Base-by-base conservation (phyloP, 1,139 yeast species). In the Zygosaccharomyces pseudobailii region DNA sequence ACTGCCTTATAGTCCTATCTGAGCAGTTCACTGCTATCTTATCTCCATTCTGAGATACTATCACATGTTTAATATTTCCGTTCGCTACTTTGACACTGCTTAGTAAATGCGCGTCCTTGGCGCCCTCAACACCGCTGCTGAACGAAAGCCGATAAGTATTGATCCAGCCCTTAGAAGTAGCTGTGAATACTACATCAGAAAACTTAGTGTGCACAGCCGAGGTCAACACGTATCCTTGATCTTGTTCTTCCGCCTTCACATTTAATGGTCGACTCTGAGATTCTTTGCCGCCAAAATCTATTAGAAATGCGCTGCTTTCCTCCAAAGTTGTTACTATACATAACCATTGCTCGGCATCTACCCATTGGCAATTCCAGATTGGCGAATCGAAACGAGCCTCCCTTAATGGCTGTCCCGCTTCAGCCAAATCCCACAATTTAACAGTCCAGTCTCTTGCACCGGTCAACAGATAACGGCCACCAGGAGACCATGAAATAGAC, bases 371-470 rank as follows among this genome's bases (percentile, higher is more conserved):
- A 21, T 52, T 52, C 67, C 68, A 51, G 61, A 72, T 40, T 58
- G 76, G 59, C 71, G 94, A 60, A 76, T 80, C 63, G 84, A 69
- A 54, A 69, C 70, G 7, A 85, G 86, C 60, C 71, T 79, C 94
- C 87, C 84, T 23, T 82, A 76, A 4, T 87, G 92, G 7, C 86
- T 82, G 72, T 19, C 69, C 64, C 8, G 76, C 72, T 6, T 67
- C 61, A 31, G 67, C 57, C 54, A 90, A 68, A 67, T 88, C 96
- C 97, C 97, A 89, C 36, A 89, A 63, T 46, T 85, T 79, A 43
- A 85, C 78, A 48, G 75, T 75, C 95, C 96, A 89, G 62, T 92
- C 97, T 56, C 90, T 79, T 0, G 94, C 80, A n/a, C 90, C 73
- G 2, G 87, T 76, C 7, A 90, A 69, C 5, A 90, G 59, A 55